Evolutionary conservation across 805 yeast genomes (phyloP).

Genomic region (Sugiyamaella americana): DNA sequence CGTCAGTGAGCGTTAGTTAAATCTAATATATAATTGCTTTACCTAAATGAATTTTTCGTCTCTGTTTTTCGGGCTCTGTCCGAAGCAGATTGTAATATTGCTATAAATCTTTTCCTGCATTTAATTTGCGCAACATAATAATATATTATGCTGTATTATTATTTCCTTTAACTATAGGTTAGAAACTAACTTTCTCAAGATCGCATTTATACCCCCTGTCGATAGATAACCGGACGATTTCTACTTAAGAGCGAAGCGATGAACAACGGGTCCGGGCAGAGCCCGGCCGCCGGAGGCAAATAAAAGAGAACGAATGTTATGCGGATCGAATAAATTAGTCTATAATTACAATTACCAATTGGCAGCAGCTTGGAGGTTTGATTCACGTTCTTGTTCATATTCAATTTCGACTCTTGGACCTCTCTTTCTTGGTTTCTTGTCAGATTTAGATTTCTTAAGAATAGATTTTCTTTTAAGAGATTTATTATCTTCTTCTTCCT

Average conservation of each 20-base stretch:
- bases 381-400: constrained; percentile 22
- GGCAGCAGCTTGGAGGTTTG: not conserved
- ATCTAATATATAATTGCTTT: too few relatives aligned
- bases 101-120: too few relatives aligned
- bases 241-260: not conserved
- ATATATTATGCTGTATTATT: too few relatives aligned
- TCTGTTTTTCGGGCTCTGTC: too few relatives aligned
- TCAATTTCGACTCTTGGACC: constrained; percentile 26
- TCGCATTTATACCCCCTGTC: too few relatives aligned
- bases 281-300: not conserved
- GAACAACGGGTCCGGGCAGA: not conserved
- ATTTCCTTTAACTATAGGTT: too few relatives aligned
- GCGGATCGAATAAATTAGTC: not conserved
- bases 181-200: too few relatives aligned
- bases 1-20: constrained; percentile 14
- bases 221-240: not conserved
- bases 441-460: constrained; percentile 2
- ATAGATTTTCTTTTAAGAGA: constrained; percentile 33
- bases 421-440: constrained; percentile 11
- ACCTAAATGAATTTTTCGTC: too few relatives aligned
- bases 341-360: constrained; percentile 1
- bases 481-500: constrained; percentile 35
- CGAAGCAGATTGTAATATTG: too few relatives aligned
- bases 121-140: too few relatives aligned
- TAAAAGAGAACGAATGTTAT: not conserved